Evolutionary conservation across 805 yeast species (phyloP), one percentile per base, ranked within the genome.

Genomic region (Lipomyces yamadae): DNA sequence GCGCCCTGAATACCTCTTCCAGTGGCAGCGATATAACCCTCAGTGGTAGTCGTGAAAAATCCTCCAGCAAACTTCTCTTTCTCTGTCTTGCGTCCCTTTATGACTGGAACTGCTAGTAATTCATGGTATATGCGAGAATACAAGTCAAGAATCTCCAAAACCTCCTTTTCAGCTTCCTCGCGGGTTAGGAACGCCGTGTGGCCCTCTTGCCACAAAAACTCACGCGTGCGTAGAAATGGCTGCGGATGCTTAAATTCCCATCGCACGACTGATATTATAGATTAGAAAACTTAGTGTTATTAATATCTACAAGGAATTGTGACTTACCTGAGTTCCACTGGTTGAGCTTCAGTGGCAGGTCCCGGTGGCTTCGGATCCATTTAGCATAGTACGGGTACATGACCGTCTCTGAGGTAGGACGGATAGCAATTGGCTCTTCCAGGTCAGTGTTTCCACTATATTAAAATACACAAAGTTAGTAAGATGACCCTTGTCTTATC

Each of bases 161-260:
- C 98, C 82, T 95, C 98, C 66, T 82, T 82, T 68, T 85, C 84
- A 39, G 99, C 97, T 68, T 86, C 95, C 69, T 87, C 91, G 71
- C 82, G 80, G 64, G 96, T 90, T 76, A 96, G 85, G 79, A 91
- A 97, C 63, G 97, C 99, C 60, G 99, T 95, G 83, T 95, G 99
- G 74, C 99, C 99, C 83, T 95, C 99, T 83, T 95, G 99, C 99
- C 99, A 95, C 80, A 95, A 84, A 82, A 95, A 95, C 82, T 95
- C 99, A 83, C 99, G 90, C 13, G 99, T 96, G 86, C 99, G 90
- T 78, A 95, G 82, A 81, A 95, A 95, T 60, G 99, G 99, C 82
- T 95, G 99, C 66, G 99, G 99, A 80, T 95, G 98, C 84, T 95
- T 95, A 83, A 95, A 95, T 82, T 95, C 99, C 99, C 99, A 95